Evolutionary conservation across 192 early-diverging fungal species (phyloP).

Genomic region (Spinellus fusiger): DNA sequence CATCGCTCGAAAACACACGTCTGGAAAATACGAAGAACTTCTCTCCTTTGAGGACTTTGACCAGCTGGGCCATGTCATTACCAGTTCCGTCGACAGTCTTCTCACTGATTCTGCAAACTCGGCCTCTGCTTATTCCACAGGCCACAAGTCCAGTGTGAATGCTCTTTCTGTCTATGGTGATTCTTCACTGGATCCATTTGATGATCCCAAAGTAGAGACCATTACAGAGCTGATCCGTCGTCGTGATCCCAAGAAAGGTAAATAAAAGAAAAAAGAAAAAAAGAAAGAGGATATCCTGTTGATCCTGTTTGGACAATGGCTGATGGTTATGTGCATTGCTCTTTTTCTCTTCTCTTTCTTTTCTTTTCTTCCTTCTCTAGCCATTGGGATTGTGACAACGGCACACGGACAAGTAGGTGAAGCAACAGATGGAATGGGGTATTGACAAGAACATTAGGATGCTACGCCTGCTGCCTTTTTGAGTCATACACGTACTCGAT

Average conservation of each 20-base stretch:
- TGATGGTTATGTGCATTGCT: no score
- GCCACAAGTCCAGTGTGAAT: slow-evolving; percentile 53
- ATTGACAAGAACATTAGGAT: slow-evolving; percentile 47
- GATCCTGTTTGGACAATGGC: no score
- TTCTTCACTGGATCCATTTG: slow-evolving; percentile 46
- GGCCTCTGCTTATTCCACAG: slow-evolving; percentile 57
- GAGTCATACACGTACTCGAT: slow-evolving; percentile 51
- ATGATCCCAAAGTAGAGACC: slow-evolving; percentile 60
- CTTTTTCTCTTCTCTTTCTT: neutral
- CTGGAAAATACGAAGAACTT: slow-evolving; percentile 48
- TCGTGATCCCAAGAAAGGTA: slow-evolving; percentile 44
- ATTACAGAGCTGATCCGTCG: slow-evolving; percentile 57
- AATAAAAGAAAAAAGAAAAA: slow-evolving; percentile 8
- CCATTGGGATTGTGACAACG: slow-evolving; percentile 62
- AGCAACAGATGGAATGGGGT: no score
- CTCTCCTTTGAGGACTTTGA: slow-evolving; percentile 44
- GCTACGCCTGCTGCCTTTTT: slow-evolving; percentile 62
- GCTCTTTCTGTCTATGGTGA: slow-evolving; percentile 58
- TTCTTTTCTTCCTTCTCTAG: slow-evolving; percentile 14
- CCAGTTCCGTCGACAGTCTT: slow-evolving; percentile 58
- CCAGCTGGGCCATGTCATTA: slow-evolving; percentile 45
- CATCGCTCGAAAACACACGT: slow-evolving; percentile 47
- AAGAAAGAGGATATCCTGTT: no score
- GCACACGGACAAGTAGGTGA: slow-evolving; percentile 23
- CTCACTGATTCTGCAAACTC: slow-evolving; percentile 69